Conservation (phyloP, 108 stramenopile species). For the Skeletonema marinoi region DNA sequence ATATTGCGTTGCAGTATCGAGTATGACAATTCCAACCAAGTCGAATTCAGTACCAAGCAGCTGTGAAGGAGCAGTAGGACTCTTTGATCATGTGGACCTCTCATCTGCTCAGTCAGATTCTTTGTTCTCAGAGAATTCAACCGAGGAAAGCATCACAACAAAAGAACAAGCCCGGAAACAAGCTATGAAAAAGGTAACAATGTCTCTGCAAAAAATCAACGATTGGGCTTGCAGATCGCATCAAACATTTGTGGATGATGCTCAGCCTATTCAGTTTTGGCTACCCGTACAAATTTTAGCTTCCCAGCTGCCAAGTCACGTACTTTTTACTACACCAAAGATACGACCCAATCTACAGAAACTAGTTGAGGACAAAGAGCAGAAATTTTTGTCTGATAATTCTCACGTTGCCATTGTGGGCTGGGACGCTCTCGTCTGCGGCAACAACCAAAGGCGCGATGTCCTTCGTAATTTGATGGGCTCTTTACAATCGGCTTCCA, state of each 20-base stretch:
- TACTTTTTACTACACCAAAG: constrained; percentile 12
- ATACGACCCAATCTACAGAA: neutral
- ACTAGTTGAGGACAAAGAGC: neutral
- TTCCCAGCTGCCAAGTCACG: constrained; percentile 10
- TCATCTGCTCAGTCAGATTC: constrained; percentile 9
- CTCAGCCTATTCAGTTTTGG: constrained; percentile 16
- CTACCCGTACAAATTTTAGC: constrained; percentile 15
- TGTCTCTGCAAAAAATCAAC: constrained; percentile 19
- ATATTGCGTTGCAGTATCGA: constrained; percentile 52
- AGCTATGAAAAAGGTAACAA: constrained; percentile 24
- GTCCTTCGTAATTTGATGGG: constrained; percentile 19
- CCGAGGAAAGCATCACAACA: neutral
- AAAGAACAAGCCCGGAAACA: constrained; percentile 2
- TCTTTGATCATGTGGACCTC: constrained; percentile 43
- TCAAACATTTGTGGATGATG: neutral
- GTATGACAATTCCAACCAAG: neutral
- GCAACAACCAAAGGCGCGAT: neutral
- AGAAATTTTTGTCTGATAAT: constrained; percentile 3
- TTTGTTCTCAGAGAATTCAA: constrained; percentile 5
- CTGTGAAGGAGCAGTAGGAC: constrained; percentile 34
- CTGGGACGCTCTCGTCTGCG: constrained; percentile 25
- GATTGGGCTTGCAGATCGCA: constrained; percentile 8
- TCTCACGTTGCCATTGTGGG: constrained; percentile 39
- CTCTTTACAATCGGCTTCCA: constrained; percentile 13
- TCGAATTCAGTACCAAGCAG: neutral